phyloP scores from a whole-genome alignment of 805 yeast species.

The Scheffersomyces lignosus region DNA sequence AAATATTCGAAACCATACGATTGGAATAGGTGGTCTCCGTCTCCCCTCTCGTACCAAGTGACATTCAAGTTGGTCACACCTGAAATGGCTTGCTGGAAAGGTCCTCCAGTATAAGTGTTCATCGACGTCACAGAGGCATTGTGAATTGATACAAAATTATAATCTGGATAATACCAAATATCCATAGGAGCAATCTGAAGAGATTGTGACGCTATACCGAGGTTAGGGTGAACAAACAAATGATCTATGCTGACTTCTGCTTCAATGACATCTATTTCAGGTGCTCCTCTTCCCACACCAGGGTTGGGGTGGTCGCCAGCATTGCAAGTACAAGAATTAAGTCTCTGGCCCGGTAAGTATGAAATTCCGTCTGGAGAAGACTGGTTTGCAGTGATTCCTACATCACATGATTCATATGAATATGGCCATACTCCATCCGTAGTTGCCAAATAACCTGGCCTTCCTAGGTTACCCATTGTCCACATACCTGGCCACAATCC shows the following conservation, averaged over 20 bases:
- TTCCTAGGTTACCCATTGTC: conserved; percentile 90
- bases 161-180: conserved; percentile 92
- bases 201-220: conserved; percentile 88
- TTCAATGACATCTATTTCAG: conserved; percentile 91
- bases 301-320: conserved; percentile 85
- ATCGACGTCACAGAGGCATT: conserved; percentile 69
- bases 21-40: conserved; percentile 56
- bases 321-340: conserved; percentile 74
- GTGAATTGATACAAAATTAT: conserved; percentile 71
- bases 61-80: conserved; percentile 76
- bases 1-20: conserved; percentile 75
- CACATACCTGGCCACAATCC: conserved; percentile 98
- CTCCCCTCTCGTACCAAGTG: conserved; percentile 78
- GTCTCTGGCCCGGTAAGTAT: conserved; percentile 79
- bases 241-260: conserved; percentile 62
- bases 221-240: conserved; percentile 19
- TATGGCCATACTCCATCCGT: conserved; percentile 97
- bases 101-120: conserved; percentile 92
- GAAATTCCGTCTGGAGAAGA: conserved; percentile 87
- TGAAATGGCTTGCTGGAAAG: conserved; percentile 92
- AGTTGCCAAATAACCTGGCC: conserved; percentile 86
- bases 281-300: conserved; percentile 91
- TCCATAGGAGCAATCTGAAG: conserved; percentile 92
- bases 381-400: conserved; percentile 93
- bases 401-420: conserved; percentile 82